Evolutionary conservation across 2,329 filamentous ascomycete genomes (phyloP).

Genomic region (Sporothrix inflata): DNA sequence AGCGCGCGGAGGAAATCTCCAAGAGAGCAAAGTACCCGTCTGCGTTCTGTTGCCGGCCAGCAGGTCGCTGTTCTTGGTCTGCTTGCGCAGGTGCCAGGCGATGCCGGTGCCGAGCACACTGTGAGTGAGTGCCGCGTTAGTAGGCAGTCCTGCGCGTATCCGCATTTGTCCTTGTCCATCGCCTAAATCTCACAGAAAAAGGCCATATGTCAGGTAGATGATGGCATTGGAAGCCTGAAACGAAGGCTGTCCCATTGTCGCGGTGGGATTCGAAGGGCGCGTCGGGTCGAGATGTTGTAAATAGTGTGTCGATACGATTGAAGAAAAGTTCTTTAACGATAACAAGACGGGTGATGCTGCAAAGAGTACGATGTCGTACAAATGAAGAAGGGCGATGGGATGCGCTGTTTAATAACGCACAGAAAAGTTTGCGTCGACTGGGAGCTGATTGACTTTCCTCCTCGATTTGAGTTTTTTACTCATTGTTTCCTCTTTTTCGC

Average conservation of each 20-base stretch:
- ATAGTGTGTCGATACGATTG: neutral
- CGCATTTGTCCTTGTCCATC: neutral
- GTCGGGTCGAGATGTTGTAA: neutral
- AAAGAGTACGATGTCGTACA: neutral
- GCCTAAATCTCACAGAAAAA: conserved; percentile 67
- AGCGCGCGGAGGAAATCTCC: neutral
- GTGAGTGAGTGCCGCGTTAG: conserved; percentile 30
- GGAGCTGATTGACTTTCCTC: conserved; percentile 6
- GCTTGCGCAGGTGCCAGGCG: conserved; percentile 62
- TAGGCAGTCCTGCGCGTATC: neutral
- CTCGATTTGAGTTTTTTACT: neutral
- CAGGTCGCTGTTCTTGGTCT: conserved; percentile 70
- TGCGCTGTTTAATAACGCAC: conserved; percentile 18
- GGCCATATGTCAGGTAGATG: conserved; percentile 77
- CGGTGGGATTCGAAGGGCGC: neutral
- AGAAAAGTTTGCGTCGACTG: conserved; percentile 5
- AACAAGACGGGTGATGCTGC: neutral
- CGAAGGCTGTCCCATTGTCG: conserved; percentile 73
- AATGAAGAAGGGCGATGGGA: neutral
- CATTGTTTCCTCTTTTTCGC: conserved; percentile 2
- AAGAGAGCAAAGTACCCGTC: conserved; percentile 61
- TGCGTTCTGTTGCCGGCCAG: conserved; percentile 79
- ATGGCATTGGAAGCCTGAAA: conserved; percentile 78
- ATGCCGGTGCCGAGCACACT: conserved; percentile 66
- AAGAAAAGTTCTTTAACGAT: neutral